These are phyloP conservation scores for Zymoseptoria pseudotritici DNA, from an alignment of 2,329 filamentous ascomycete species.

Conservation along the genomic window DNA sequence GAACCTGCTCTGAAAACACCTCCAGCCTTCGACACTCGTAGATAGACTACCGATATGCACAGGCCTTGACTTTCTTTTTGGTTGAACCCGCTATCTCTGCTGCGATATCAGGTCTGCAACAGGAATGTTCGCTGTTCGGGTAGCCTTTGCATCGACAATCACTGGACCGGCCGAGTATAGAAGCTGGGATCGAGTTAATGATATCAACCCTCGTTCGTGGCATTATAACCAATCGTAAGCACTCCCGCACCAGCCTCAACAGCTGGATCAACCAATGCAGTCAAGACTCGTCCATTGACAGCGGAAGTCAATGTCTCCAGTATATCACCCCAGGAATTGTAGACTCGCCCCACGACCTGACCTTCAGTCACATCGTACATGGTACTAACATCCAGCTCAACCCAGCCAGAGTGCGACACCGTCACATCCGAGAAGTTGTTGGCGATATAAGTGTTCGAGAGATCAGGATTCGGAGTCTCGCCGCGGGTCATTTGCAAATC, in stretches of 20 bases:
- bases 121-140: too few species aligned
- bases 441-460: constrained; percentile 22
- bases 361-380: constrained; percentile 32
- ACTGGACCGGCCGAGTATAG: too few species aligned
- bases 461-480: constrained; percentile 1
- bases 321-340: constrained; percentile 32
- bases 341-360: constrained; percentile 30
- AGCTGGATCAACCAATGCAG: constrained; percentile 30
- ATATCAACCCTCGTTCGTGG: constrained; percentile 13
- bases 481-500: constrained; percentile 20
- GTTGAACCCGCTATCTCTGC: too few species aligned
- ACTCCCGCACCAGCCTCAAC: constrained; percentile 31
- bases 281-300: constrained; percentile 29
- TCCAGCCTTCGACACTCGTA: too few species aligned
- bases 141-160: too few species aligned
- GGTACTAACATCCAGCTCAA: constrained; percentile 23
- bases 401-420: constrained; percentile 25
- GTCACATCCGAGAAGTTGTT: constrained; percentile 28
- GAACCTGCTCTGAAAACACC: too few species aligned
- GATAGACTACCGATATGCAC: too few species aligned
- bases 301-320: constrained; percentile 30
- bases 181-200: too few species aligned
- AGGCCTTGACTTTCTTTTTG: too few species aligned
- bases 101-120: too few species aligned
- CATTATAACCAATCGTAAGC: constrained; percentile 32